Evolutionary conservation across 1,139 yeast genomes (phyloP).

Genomic region (Pichiaceae sp.): DNA sequence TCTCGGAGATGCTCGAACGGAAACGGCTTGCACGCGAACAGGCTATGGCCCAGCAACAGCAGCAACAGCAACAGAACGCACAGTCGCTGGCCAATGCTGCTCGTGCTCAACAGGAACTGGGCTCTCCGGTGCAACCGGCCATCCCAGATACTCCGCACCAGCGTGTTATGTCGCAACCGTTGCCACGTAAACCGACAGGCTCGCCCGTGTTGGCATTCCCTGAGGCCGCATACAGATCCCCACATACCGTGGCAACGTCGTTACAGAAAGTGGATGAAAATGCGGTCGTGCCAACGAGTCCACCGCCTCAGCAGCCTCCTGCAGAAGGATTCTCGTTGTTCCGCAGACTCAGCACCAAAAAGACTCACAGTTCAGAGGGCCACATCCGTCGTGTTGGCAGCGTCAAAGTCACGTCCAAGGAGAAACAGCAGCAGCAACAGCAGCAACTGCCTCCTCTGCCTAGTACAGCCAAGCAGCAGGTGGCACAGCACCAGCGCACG

Average conservation of each 20-base stretch:
- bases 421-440: conserved; percentile 27
- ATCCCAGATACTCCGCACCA: too few relatives aligned
- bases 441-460: conserved; percentile 27
- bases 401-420: conserved; percentile 55
- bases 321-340: conserved; percentile 17
- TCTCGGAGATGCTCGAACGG: conserved; percentile 72
- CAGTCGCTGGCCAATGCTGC: not conserved
- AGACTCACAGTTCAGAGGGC: conserved; percentile 23
- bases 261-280: not conserved
- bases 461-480: conserved; percentile 19
- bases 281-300: too few relatives aligned
- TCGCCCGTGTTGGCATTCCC: conserved; percentile 41
- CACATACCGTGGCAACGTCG: conserved; percentile 11
- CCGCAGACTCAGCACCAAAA: conserved; percentile 24
- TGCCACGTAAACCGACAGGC: not conserved
- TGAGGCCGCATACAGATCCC: conserved; percentile 63
- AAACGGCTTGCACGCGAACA: conserved; percentile 35
- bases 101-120: conserved; percentile 8
- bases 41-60: not conserved
- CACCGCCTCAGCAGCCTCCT: conserved; percentile 11
- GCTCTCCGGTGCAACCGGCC: too few relatives aligned
- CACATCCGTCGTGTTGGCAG: conserved; percentile 55
- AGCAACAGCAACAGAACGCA: not conserved
- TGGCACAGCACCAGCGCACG: conserved; percentile 25
- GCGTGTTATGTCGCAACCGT: not conserved